Percentiles rank a stretch among this genome's conserved stretches.
phyloP scores from a whole-genome alignment of 768 basidiomycete genomes.

The Naematelia encephala region DNA sequence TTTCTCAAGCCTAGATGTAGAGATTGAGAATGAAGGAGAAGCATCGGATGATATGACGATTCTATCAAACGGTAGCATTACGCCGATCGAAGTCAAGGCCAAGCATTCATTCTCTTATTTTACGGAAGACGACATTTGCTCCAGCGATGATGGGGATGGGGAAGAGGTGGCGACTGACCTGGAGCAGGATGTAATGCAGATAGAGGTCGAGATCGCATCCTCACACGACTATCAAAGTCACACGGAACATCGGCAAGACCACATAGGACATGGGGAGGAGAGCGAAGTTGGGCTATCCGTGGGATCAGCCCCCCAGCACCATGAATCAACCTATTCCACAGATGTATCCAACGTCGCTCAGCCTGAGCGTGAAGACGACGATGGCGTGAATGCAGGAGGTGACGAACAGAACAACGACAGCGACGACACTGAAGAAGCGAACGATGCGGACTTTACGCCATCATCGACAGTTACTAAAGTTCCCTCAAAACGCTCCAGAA shows the following conservation, averaged over 20 bases:
- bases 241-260: no score
- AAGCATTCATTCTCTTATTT: background rate
- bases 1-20: background rate
- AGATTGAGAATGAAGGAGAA: background rate
- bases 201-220: background rate
- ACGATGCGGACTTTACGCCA: background rate
- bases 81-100: background rate
- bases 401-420: no score
- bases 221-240: background rate
- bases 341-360: no score
- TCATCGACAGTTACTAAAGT: no score
- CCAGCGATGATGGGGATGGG: background rate
- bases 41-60: background rate
- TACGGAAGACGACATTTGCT: background rate
- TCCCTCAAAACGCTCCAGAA: no score
- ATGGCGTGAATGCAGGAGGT: no score
- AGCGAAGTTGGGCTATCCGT: no score
- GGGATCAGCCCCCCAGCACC: no score
- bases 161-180: background rate
- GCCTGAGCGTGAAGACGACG: no score
- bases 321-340: no score
- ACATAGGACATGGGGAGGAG: no score
- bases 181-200: background rate
- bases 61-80: background rate
- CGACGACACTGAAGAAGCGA: background rate